phyloP scores from a whole-genome alignment of 768 basidiomycete species.

The Trichaptum fuscoviolaceum region DNA sequence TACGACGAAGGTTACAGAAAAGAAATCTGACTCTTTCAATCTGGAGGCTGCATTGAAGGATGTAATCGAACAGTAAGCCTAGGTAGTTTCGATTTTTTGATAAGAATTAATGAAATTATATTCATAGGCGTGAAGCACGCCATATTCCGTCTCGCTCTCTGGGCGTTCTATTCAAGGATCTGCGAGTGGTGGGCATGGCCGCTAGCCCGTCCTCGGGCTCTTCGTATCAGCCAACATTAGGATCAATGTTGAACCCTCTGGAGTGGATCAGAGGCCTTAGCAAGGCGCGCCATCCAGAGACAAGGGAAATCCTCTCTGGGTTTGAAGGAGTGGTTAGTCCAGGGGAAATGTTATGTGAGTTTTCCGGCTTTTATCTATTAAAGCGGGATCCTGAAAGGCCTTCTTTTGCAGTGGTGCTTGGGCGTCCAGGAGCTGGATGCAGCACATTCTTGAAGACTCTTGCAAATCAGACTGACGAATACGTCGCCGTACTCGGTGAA shows the following conservation, averaged over 20 bases:
- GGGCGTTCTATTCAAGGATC: conserved; percentile 54
- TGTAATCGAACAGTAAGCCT: conserved; percentile 18
- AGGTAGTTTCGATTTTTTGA: not conserved
- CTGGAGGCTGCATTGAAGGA: conserved; percentile 24
- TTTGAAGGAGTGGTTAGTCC: conserved; percentile 55
- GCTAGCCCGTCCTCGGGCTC: conserved; percentile 30
- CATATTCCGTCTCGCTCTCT: conserved; percentile 48
- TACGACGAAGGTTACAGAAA: not conserved
- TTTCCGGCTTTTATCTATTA: not conserved
- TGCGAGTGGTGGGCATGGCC: conserved; percentile 57
- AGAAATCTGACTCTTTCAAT: conserved; percentile 20
- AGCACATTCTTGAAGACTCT: conserved; percentile 78
- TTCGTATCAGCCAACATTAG: conserved; percentile 53
- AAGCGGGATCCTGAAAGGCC: not conserved
- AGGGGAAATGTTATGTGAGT: conserved; percentile 61
- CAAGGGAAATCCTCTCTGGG: conserved; percentile 47
- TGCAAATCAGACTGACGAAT: conserved; percentile 44
- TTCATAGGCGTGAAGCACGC: conserved; percentile 39
- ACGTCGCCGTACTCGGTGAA: conserved; percentile 47
- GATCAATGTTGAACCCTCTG: conserved; percentile 54
- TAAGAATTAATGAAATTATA: not conserved
- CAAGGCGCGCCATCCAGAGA: conserved; percentile 50
- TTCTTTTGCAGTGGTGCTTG: conserved; percentile 60
- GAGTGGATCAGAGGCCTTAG: conserved; percentile 39
- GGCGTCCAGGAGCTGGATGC: conserved; percentile 82